Conservation (phyloP, 208 protist species). For the Histomonas meleagridis region DNA sequence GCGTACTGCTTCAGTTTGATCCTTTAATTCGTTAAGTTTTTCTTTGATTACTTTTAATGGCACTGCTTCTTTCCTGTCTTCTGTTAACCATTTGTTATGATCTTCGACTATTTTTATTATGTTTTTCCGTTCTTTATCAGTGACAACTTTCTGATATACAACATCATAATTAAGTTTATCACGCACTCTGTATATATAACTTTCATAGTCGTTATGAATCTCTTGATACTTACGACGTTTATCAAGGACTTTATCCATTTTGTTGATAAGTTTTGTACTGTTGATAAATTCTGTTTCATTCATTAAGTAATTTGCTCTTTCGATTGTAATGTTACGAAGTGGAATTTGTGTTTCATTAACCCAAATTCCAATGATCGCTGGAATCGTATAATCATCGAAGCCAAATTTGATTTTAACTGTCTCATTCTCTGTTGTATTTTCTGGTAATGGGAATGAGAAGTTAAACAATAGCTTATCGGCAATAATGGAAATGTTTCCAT, state of each 20-base stretch:
- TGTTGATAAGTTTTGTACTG: neutral
- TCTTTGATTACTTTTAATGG: too few relatives aligned
- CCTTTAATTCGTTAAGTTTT: too few relatives aligned
- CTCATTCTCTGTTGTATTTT: neutral
- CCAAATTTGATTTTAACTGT: neutral
- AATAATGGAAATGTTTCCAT: neutral
- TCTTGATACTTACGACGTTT: neutral
- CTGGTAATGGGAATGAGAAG: neutral
- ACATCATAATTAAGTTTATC: neutral
- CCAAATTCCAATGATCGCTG: too few relatives aligned
- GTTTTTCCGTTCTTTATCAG: neutral
- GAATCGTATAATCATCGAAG: neutral
- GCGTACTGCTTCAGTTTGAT: too few relatives aligned
- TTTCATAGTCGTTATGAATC: neutral
- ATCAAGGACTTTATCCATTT: neutral
- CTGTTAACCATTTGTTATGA: neutral
- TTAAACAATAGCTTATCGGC: neutral
- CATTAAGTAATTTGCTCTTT: too few relatives aligned
- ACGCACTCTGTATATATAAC: neutral
- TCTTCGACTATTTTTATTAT: neutral
- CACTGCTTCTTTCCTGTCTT: too few relatives aligned
- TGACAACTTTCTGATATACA: neutral
- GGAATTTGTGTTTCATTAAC: neutral
- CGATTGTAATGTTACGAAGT: too few relatives aligned
- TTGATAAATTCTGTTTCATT: neutral